phyloP scores from a whole-genome alignment of 2,329 filamentous ascomycete genomes.

The Camillea tinctor region DNA sequence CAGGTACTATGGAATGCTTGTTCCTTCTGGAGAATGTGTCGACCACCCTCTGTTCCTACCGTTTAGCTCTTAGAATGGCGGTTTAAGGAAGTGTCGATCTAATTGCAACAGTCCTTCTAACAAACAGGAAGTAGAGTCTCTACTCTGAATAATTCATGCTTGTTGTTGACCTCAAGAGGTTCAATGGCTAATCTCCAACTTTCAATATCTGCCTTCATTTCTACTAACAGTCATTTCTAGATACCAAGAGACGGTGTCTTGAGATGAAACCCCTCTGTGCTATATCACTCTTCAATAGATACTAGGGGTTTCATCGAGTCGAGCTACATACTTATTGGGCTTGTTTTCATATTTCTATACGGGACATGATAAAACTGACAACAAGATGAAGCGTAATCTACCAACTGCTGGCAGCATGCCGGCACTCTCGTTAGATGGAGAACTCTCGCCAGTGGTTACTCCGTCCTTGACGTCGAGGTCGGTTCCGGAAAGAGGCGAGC shows the following conservation, averaged over 20 bases:
- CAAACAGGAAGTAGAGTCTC: not conserved
- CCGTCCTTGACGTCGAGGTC: conserved; percentile 26
- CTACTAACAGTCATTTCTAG: conserved; percentile 1
- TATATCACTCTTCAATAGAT: not conserved
- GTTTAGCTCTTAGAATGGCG: not conserved
- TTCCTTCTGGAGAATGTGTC: not conserved
- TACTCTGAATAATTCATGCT: not conserved
- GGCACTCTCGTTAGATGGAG: conserved; percentile 17
- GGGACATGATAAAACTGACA: not conserved
- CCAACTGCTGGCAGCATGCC: conserved; percentile 18
- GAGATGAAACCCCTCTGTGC: not conserved
- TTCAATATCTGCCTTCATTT: not conserved
- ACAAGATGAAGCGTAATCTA: conserved; percentile 29
- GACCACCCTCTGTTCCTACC: not conserved
- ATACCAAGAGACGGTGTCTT: not conserved
- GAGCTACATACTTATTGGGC: not conserved
- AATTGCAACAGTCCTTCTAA: not conserved
- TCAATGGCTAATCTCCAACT: not conserved
- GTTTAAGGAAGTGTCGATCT: not conserved
- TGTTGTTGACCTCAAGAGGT: not conserved
- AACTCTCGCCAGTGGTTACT: conserved; percentile 15
- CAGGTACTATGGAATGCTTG: not conserved
- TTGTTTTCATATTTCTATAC: not conserved
- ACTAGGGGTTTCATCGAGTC: not conserved
- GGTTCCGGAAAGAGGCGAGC: conserved; percentile 24